Base-by-base conservation (phyloP, 1,284 basidiomycete genomes). In the Pseudozyma flocculosa region DNA sequence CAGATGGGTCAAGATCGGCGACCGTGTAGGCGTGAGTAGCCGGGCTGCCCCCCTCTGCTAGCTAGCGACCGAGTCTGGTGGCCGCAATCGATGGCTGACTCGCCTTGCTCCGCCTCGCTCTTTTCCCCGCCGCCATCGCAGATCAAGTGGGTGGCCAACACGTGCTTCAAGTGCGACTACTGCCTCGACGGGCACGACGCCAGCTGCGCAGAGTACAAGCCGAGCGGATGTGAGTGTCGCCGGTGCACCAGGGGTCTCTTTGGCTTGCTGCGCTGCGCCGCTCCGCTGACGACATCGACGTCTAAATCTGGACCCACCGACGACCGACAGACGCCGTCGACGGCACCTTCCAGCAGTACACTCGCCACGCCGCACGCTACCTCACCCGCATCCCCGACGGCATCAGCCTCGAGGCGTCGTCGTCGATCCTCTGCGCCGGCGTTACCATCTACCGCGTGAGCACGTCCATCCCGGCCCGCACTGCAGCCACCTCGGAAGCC, bases 381-480 rank as follows among this genome's bases (percentile, higher is more conserved):
- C 86, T 92, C 43, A 90, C 89, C 8, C 62, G 58, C 43, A 68
- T 72, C 34, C 70, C 70, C 9, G 52, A 67, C n/a, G 21, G 73
- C 4, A 72, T 92, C 43, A 80, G 82, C 50, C 85, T 87, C 61
- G 82, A 83, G 14, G 85, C 83, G 18, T 90, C 89, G n/a, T 88
- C 89, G 5, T 88, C 89, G 14, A 84, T 92, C 57, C 85, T 91
- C 22, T 92, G 89, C 40, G 24, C 64, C 83, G 88, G 88, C 48
- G 79, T 89, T n/a, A 90, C 89, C 2, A 86, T 88, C 54, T 92
- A 91, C 78, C 87, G 88, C 63, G 90, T 29, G 26, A n/a, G n/a
- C n/a, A n/a, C 26, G 26, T 29, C 11, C 26, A 5, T 29, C 11
- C n/a, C n/a, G n/a, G n/a, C n/a, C n/a, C n/a, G n/a, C n/a, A n/a